Conservation (phyloP, 2,329 filamentous ascomycete species). For the Neodidymelliopsis sp. region DNA sequence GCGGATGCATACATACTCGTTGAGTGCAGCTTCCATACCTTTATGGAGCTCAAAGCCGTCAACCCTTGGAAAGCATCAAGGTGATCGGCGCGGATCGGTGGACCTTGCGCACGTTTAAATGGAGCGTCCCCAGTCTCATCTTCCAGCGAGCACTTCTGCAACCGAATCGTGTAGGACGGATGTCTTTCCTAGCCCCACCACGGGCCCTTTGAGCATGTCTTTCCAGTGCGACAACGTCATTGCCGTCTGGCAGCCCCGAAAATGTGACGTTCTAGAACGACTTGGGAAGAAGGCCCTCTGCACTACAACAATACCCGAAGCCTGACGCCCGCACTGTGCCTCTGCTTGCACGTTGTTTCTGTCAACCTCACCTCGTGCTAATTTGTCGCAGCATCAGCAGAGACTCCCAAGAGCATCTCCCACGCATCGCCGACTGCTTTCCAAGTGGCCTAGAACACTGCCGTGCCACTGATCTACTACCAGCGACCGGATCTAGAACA, state of each 20-base stretch:
- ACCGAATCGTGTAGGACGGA: constrained; percentile 29
- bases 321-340: constrained; percentile 7
- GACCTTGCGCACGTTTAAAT: constrained; percentile 12
- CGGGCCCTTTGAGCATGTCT: constrained; percentile 14
- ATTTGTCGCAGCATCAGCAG: constrained; percentile 1
- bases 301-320: constrained; percentile 11
- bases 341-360: constrained; percentile 6
- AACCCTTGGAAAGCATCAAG: constrained; percentile 4
- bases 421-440: constrained; percentile 1
- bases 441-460: constrained; percentile 25
- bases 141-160: constrained; percentile 4
- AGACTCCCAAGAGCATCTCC: background rate
- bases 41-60: background rate
- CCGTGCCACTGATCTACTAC: constrained; percentile 24
- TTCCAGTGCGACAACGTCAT: constrained; percentile 23
- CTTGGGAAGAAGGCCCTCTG: constrained; percentile 1
- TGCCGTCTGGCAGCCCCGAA: constrained; percentile 12
- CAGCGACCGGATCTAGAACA: constrained; percentile 19
- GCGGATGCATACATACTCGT: background rate
- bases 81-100: constrained; percentile 20
- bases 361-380: constrained; percentile 6
- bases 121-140: constrained; percentile 14
- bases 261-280: constrained; percentile 29
- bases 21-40: background rate
- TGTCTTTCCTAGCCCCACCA: constrained; percentile 16